Evolutionary conservation across 1,284 basidiomycete genomes (phyloP).

Genomic region (Cystobasidium sp.): DNA sequence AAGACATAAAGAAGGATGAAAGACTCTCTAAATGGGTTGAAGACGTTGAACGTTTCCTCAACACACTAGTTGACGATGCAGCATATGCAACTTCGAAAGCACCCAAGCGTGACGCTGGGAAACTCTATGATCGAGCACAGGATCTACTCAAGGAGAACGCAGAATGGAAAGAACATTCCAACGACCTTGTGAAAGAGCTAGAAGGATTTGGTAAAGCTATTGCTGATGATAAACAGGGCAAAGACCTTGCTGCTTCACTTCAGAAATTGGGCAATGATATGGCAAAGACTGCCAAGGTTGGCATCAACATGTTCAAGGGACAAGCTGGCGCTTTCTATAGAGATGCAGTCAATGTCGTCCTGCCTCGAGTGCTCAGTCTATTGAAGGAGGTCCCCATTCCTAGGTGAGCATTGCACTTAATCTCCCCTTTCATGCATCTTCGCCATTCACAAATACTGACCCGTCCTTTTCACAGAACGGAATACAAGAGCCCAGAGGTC

Average conservation of each 20-base stretch:
- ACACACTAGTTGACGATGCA: slow-evolving; percentile 55
- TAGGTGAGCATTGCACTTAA: slow-evolving; percentile 21
- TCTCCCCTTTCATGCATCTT: neutral
- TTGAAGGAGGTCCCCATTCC: slow-evolving; percentile 60
- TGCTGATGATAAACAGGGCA: slow-evolving; percentile 55
- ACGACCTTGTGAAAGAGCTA: slow-evolving; percentile 56
- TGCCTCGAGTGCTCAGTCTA: slow-evolving; percentile 59
- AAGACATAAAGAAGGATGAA: slow-evolving; percentile 57
- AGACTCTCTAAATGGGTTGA: slow-evolving; percentile 56
- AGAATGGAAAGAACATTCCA: slow-evolving; percentile 56
- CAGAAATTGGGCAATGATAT: slow-evolving; percentile 58
- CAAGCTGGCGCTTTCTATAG: slow-evolving; percentile 55
- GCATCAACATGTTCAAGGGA: slow-evolving; percentile 36
- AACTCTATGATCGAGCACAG: slow-evolving; percentile 58
- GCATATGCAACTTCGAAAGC: slow-evolving; percentile 57
- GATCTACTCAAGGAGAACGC: slow-evolving; percentile 56
- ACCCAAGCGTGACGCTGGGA: slow-evolving; percentile 56
- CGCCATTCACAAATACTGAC: neutral
- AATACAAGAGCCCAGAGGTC: slow-evolving; percentile 57
- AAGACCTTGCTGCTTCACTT: slow-evolving; percentile 57
- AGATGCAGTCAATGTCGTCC: slow-evolving; percentile 59
- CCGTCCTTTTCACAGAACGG: slow-evolving; percentile 52
- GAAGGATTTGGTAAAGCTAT: slow-evolving; percentile 57
- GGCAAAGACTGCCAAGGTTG: slow-evolving; percentile 39
- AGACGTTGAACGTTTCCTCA: slow-evolving; percentile 55